Base-by-base conservation (phyloP, 2,329 filamentous ascomycete species). In the Beauveria asiatica region DNA sequence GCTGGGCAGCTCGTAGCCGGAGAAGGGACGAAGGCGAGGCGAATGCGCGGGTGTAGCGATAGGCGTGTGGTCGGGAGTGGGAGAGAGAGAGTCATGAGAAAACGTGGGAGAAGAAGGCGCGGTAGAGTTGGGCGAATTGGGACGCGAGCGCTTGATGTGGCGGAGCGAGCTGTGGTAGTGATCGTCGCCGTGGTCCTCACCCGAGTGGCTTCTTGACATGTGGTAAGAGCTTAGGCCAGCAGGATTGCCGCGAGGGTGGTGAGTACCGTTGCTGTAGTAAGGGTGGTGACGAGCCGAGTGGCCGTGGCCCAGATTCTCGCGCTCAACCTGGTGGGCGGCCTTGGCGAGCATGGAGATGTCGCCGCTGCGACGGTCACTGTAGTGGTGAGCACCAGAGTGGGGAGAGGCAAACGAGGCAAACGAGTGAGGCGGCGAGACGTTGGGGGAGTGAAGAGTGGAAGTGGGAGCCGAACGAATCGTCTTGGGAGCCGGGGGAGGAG, bases 61-160 rank as follows among this genome's bases (percentile, higher is more conserved):
- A n/a, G 93, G 93, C n/a, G 94, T 97, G 78, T 97, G 92, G 70
- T 97, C 93, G 11, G 93, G 94, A 1, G 93, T 99, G 5, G 93
- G 94, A 10, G 93, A 97, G 51, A 93, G 83, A 11, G 93, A 97
- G 74, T 96, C 92, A 75, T 97, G 92, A 2, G 93, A 97, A 73
- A 97, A 96, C 3, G 92, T 97, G 27, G 93, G 93, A 37, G 93
- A 97, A 27, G 93, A 96, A 21, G 94, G 94, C 52, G 93, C 93
- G 2, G 93, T 97, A 9, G 92, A 97, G 75, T 95, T 91, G 57
- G 93, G 94, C 41, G 93, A 97, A 73, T 92, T 94, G 48, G 94
- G 93, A 67, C 93, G 81, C 62, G 93, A 97, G 64, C 92, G 86
- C 80, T 97, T 97, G 27, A 88, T 83, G 67, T 87, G 84, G 62